Evolutionary conservation across 2,329 filamentous ascomycete genomes (phyloP).

Genomic region (Fusarium pseudograminearum): DNA sequence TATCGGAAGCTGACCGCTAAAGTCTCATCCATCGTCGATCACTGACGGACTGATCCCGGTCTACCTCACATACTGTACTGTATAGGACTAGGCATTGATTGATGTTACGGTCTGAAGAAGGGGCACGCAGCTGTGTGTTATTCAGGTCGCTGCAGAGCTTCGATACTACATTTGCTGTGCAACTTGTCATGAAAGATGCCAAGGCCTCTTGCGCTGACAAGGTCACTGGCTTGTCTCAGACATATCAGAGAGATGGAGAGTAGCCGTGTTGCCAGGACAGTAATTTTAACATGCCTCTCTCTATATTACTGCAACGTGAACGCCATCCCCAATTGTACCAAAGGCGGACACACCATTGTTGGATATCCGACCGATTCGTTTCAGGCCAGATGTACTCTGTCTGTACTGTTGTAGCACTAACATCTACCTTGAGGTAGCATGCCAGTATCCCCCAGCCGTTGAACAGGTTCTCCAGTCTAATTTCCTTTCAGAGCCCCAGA

Average conservation of each 20-base stretch:
- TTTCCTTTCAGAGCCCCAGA: slow-evolving; percentile 30
- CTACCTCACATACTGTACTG: slow-evolving; percentile 23
- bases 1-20: slow-evolving; percentile 41
- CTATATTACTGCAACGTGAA: neutral
- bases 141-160: slow-evolving; percentile 31
- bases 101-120: slow-evolving; percentile 19
- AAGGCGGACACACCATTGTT: slow-evolving; percentile 25
- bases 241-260: neutral
- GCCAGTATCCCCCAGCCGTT: slow-evolving; percentile 18
- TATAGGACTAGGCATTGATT: neutral
- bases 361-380: slow-evolving; percentile 43
- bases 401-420: neutral
- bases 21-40: slow-evolving; percentile 37
- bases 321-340: slow-evolving; percentile 31
- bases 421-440: slow-evolving; percentile 10
- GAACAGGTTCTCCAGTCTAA: slow-evolving; percentile 19
- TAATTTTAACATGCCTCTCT: slow-evolving; percentile 23
- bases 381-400: slow-evolving; percentile 38
- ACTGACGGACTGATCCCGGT: slow-evolving; percentile 21
- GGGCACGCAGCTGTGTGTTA: slow-evolving; percentile 27
- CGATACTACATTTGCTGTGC: slow-evolving; percentile 26
- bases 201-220: slow-evolving; percentile 22
- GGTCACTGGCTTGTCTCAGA: slow-evolving; percentile 17
- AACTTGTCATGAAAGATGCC: slow-evolving; percentile 27
- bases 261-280: slow-evolving; percentile 6